Evolutionary conservation across 768 basidiomycete species (phyloP), one percentile per base, ranked within the genome.

Genomic region (Amylocystis lapponica): DNA sequence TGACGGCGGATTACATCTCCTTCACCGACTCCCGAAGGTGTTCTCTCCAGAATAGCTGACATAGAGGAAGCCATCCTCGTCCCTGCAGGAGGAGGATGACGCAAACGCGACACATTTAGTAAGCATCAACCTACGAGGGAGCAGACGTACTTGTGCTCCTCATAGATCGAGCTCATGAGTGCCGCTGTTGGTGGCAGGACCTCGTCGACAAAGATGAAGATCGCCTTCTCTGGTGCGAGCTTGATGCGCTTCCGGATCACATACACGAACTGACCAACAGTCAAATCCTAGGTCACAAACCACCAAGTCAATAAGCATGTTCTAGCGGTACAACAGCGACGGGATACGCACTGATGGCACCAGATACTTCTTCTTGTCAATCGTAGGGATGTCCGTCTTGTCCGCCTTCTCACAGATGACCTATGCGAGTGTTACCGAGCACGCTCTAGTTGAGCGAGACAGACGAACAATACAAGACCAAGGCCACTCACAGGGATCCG

Each of bases 311-410:
- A 43, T 14, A 39, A 20, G 37, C 47, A 33, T 27, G 20, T n/a
- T 25, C 13, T 26, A 19, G 26, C 25, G 27, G 23, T 21, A 33
- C 27, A 1, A 37, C 37, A 33, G 20, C 32, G 17, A 37, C 32
- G 64, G 2, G 25, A 32, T 9, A 45, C 86, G 57, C 58, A 95
- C 95, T 43, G 93, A 94, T 33, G 96, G 96, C 9, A 99, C 96
- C 41, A 99, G 76, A 56, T 99, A 99, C 75, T 99, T 99, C 93
- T 99, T 98, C 88, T 99, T 99, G 77, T 99, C 96, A 63, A 99
- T 97, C 22, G 93, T 94, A 1, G 94, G 90, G 64, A 99, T 98
- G 70, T 99, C 96, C 43, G 93, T 94, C 58, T 87, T 79, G 72
- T 98, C 94, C 38, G 92, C 94, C 72, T 96, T 97, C 79, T 99